Percentiles rank a stretch among this genome's conserved stretches.
These are phyloP conservation scores for Macrolepiota albuminosa DNA, from an alignment of 768 basidiomycete species.

Conservation along the genomic window DNA sequence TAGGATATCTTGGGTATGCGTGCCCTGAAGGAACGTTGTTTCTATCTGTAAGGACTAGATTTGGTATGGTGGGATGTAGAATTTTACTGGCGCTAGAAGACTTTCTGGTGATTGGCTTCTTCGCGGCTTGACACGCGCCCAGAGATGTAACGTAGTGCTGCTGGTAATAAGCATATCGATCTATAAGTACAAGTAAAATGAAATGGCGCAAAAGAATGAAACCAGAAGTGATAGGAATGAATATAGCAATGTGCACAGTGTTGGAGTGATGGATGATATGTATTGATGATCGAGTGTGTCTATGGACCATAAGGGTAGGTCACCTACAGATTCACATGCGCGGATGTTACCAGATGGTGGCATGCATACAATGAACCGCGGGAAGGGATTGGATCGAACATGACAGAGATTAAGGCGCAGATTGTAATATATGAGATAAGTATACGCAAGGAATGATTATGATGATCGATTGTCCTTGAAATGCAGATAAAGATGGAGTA, in stretches of 20 bases:
- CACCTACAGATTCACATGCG: conserved; percentile 7
- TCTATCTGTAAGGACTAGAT: conserved; percentile 47
- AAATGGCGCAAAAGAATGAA: not conserved
- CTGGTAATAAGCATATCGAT: conserved; percentile 5
- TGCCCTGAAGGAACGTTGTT: conserved; percentile 77
- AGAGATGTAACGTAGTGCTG: conserved; percentile 5
- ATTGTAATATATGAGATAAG: conserved; percentile 2
- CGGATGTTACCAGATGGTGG: conserved; percentile 14
- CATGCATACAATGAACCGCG: conserved; percentile 14
- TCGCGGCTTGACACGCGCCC: conserved; percentile 2
- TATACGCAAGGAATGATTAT: conserved; percentile 3
- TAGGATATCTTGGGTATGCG: conserved; percentile 79
- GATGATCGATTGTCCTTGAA: conserved; percentile 5
- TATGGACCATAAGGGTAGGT: conserved; percentile 1
- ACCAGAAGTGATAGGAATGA: not conserved
- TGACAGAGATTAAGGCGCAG: conserved; percentile 8
- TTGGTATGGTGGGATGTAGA: not conserved
- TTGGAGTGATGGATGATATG: conserved; percentile 2
- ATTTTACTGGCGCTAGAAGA: conserved; percentile 10
- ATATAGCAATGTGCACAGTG: not conserved
- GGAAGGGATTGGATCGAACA: conserved; percentile 12
- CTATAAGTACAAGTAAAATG: conserved; percentile 7
- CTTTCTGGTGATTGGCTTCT: conserved; percentile 4
- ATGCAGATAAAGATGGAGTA: conserved; percentile 6
- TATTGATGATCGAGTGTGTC: conserved; percentile 10